Percentiles rank a stretch among this genome's conserved stretches.
Evolutionary conservation across 768 basidiomycete genomes (phyloP).

Genomic region (Aureoboletus auriporus): DNA sequence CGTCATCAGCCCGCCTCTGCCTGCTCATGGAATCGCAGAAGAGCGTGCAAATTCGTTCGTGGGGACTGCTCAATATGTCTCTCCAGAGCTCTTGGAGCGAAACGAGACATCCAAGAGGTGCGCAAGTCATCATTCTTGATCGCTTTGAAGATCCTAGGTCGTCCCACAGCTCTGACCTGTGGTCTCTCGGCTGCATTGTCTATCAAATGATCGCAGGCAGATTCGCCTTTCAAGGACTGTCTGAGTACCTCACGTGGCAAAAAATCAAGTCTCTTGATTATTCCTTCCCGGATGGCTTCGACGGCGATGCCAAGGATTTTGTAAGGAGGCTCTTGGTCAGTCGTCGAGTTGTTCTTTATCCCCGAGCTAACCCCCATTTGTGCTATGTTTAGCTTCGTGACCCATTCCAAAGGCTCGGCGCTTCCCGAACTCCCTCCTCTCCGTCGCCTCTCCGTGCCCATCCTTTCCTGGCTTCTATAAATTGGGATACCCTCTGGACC

Average conservation of each 20-base stretch:
- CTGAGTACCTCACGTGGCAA: conserved; percentile 93
- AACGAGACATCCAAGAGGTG: conserved; percentile 78
- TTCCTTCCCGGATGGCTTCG: conserved; percentile 82
- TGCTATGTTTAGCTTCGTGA: conserved; percentile 49
- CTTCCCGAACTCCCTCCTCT: conserved; percentile 36
- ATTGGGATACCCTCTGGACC: conserved; percentile 67
- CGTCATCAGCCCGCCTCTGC: background rate
- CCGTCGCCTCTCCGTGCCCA: conserved; percentile 51
- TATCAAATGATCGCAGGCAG: conserved; percentile 91
- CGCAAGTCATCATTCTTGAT: background rate
- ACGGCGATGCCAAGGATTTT: conserved; percentile 75
- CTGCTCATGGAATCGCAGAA: conserved; percentile 27
- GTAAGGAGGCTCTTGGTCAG: conserved; percentile 70
- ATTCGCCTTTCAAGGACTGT: conserved; percentile 87
- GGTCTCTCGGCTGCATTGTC: conserved; percentile 93
- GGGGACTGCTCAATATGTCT: conserved; percentile 87
- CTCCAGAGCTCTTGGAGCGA: conserved; percentile 76
- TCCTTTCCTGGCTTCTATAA: conserved; percentile 54
- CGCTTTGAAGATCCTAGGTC: background rate
- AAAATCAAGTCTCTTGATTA: conserved; percentile 90
- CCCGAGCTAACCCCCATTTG: background rate
- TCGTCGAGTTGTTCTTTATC: background rate
- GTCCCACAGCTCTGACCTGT: conserved; percentile 75
- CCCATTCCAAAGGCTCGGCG: conserved; percentile 58
- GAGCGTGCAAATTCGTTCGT: conserved; percentile 73